phyloP scores from a whole-genome alignment of 306 rosid species.

The Trifolium subterraneum region DNA sequence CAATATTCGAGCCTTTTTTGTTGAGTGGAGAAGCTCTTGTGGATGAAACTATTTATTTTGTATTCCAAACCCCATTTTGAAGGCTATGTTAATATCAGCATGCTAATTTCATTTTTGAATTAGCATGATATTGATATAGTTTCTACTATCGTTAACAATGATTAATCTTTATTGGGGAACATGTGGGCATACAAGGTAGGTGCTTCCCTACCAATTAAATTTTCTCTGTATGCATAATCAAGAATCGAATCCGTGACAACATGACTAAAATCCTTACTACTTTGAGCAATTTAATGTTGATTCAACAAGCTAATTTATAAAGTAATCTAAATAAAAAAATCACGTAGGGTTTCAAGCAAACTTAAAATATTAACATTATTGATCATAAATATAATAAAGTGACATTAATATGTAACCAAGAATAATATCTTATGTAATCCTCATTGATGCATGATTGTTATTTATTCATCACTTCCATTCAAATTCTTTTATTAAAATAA shows the following conservation, averaged over 20 bases:
- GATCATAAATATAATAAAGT: conserved; percentile 2
- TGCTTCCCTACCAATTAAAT: no score
- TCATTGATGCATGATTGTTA: conserved; percentile 3
- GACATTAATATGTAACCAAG: background rate
- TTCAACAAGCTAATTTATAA: background rate
- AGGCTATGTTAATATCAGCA: conserved; percentile 28
- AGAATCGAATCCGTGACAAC: no score
- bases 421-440: background rate
- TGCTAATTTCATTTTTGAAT: no score
- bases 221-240: no score
- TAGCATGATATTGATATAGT: no score
- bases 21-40: conserved; percentile 13
- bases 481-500: background rate
- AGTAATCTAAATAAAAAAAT: conserved; percentile 10
- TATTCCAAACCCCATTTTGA: conserved; percentile 34
- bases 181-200: no score
- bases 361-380: conserved; percentile 42
- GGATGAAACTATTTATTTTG: conserved; percentile 34
- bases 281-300: no score
- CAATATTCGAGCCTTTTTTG: background rate
- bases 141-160: no score
- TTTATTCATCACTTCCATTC: background rate
- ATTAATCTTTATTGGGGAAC: no score
- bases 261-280: no score
- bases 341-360: conserved; percentile 1